Evolutionary conservation across 1,139 yeast species (phyloP).

Genomic region (Yamadazyma trypodendri): DNA sequence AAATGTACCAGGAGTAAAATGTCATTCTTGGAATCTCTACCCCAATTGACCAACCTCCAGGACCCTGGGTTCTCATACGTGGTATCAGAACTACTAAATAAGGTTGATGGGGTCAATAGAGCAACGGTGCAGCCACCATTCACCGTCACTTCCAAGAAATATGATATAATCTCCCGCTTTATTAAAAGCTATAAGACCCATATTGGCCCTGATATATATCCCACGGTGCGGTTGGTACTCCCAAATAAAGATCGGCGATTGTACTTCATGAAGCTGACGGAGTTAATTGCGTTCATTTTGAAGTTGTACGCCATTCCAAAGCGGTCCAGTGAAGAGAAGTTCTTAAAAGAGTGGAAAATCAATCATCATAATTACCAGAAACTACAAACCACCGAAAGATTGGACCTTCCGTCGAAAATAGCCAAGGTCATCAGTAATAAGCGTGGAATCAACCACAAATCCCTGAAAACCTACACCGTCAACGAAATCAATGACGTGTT

Average conservation of each 20-base stretch:
- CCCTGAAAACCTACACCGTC: conserved; percentile 38
- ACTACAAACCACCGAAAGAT: conserved; percentile 6
- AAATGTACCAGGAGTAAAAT: too few species aligned
- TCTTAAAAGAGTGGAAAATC: conserved; percentile 41
- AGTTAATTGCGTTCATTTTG: conserved; percentile 43
- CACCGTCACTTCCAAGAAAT: conserved; percentile 31
- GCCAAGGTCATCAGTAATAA: conserved; percentile 48
- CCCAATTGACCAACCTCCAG: conserved; percentile 18
- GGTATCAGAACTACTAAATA: conserved; percentile 32
- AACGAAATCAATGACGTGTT: conserved; percentile 57
- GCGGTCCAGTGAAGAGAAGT: conserved; percentile 33
- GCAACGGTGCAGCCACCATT: conserved; percentile 27
- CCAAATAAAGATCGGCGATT: conserved; percentile 61
- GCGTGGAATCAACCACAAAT: conserved; percentile 38
- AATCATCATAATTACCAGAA: conserved; percentile 26
- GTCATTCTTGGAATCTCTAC: conserved; percentile 14
- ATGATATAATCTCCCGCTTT: conserved; percentile 42
- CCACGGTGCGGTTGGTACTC: conserved; percentile 59
- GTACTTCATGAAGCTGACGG: conserved; percentile 53
- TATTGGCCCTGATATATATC: conserved; percentile 71
- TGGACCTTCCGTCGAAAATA: conserved; percentile 37
- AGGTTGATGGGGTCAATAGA: conserved; percentile 29
- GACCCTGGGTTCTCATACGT: conserved; percentile 30
- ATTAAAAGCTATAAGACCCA: conserved; percentile 59
- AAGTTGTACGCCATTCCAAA: conserved; percentile 37